A percentile compares a stretch with the other conserved stretches of the same genome.
Conservation (phyloP, 139 green algal species). For the Closterium sp. region DNA sequence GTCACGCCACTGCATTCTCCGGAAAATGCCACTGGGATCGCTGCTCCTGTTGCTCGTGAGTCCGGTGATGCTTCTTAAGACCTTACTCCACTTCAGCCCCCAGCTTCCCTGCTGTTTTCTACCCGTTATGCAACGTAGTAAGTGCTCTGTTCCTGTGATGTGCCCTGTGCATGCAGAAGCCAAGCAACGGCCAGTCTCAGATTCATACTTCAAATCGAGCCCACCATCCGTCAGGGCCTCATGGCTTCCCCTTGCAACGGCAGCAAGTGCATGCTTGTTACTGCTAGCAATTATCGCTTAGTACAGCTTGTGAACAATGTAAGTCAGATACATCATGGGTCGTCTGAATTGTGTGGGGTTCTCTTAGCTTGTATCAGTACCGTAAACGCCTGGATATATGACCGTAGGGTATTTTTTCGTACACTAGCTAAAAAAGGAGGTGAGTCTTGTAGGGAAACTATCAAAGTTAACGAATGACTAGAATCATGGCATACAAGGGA, state of each 20-base stretch:
- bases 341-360: too few species aligned
- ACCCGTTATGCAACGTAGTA: background rate
- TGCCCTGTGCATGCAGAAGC: background rate
- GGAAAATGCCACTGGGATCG: background rate
- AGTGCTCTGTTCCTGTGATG: background rate
- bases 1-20: background rate
- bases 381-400: too few species aligned
- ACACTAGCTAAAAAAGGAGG: too few species aligned
- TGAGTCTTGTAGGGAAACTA: too few species aligned
- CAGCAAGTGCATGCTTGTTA: background rate
- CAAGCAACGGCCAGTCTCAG: background rate
- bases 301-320: background rate
- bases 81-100: background rate
- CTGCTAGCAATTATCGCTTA: background rate
- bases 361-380: too few species aligned
- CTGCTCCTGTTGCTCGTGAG: too few species aligned
- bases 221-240: background rate
- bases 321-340: too few species aligned
- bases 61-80: too few species aligned
- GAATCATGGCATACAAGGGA: too few species aligned
- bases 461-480: too few species aligned
- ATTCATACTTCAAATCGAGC: background rate
- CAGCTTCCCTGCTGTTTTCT: background rate
- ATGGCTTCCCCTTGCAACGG: background rate
- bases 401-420: too few species aligned